Evolutionary conservation across 2,329 filamentous ascomycete genomes (phyloP).

Genomic region (Plenodomus tracheiphilus): DNA sequence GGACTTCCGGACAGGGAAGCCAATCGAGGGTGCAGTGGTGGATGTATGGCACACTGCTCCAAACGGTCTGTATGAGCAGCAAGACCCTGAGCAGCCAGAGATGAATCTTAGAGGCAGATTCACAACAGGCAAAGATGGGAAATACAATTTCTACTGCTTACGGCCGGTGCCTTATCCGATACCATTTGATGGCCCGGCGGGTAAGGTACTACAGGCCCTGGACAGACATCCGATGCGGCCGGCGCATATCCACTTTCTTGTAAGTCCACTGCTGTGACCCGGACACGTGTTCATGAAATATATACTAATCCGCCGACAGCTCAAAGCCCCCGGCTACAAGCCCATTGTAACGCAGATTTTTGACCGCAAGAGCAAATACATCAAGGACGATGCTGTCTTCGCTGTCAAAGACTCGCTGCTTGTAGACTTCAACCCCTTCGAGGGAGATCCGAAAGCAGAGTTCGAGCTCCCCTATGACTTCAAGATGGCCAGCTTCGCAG

Average conservation of each 20-base stretch:
- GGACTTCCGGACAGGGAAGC: slow-evolving; percentile 63
- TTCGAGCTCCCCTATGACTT: slow-evolving; percentile 60
- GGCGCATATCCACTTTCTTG: slow-evolving; percentile 66
- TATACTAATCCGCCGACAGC: slow-evolving; percentile 34
- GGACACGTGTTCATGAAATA: slow-evolving; percentile 5
- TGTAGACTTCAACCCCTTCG: slow-evolving; percentile 59
- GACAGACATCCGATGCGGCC: slow-evolving; percentile 65
- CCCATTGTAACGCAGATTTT: slow-evolving; percentile 79
- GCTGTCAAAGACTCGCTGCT: slow-evolving; percentile 63
- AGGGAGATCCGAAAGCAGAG: slow-evolving; percentile 56
- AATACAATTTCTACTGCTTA: slow-evolving; percentile 57
- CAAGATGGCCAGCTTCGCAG: slow-evolving; percentile 44
- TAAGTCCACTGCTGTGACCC: slow-evolving; percentile 36
- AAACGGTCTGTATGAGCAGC: slow-evolving; percentile 70
- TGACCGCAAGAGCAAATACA: slow-evolving; percentile 66
- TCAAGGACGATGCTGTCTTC: slow-evolving; percentile 62
- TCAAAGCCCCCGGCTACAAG: slow-evolving; percentile 63
- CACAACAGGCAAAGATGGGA: slow-evolving; percentile 65
- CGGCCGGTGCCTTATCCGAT: slow-evolving; percentile 56
- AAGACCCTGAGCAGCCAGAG: slow-evolving; percentile 70
- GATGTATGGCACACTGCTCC: slow-evolving; percentile 82
- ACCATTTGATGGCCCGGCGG: slow-evolving; percentile 61
- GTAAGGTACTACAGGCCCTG: slow-evolving; percentile 60
- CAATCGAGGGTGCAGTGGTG: slow-evolving; percentile 66
- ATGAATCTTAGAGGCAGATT: slow-evolving; percentile 76